Base-by-base conservation (phyloP, 805 yeast species). In the Hermanozyma aechmeae region DNA sequence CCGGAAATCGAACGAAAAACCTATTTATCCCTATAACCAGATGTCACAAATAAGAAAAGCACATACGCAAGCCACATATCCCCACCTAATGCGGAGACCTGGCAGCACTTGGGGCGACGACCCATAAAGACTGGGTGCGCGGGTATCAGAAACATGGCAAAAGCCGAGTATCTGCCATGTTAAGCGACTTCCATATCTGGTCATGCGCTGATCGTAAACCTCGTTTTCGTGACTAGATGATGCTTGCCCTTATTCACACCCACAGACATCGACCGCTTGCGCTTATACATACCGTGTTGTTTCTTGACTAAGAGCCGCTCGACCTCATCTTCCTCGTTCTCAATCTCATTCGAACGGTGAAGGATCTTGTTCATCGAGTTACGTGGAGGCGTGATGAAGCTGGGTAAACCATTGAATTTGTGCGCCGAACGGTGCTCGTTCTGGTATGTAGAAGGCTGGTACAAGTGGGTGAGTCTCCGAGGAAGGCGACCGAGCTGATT, bases 221-320 rank as follows among this genome's bases (percentile, higher is more conserved):
- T 46, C 36, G 48, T 55, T 37, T 57, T 58, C 31, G 40, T 52
- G 16, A 61, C 53, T 23, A 61, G 47, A 21, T 43, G 43, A 28
- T 46, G 41, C 39, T 60, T 61, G 25, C 56, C 43, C 21, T 50
- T 55, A 38, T 61, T 61, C 24, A 50, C 56, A 2, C 66, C 67
- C 15, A 58, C 60, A 14, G 65, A 59, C 39, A 52, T 39, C 15
- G 63, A 50, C 28, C 67, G 45, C 30, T 46, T 51, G 31, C 51
- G 56, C 29, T 41, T 47, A 33, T 25, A 37, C 23, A 31, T 29
- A 25, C 39, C 37, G 12, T 39, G 34, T 40, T 46, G 53, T 20
- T 40, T 40, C 13, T 43, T 39, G 6, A 51, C 31, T 23, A 42
- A 39, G 13, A 39, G 33, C 13, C 29, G 26, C 32, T 45, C 51